A percentile compares a stretch with the other conserved stretches of the same genome.
phyloP scores from a whole-genome alignment of 306 rosid genomes.

The Crotalaria pallida region DNA sequence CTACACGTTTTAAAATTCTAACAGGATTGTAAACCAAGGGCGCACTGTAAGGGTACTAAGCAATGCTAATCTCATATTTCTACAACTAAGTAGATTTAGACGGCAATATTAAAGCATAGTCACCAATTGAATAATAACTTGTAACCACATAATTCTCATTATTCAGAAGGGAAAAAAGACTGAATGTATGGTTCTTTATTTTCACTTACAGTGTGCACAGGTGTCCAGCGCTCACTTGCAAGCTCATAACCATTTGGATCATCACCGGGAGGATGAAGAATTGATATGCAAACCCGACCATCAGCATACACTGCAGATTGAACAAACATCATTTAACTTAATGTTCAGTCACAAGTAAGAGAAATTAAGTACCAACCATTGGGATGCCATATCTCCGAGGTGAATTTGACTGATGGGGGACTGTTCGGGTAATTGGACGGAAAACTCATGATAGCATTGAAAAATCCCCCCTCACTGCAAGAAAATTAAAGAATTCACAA shows the following conservation, averaged over 20 bases:
- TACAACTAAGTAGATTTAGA: slow-evolving; percentile 8
- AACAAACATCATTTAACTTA: slow-evolving; percentile 13
- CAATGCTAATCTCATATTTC: slow-evolving; percentile 9
- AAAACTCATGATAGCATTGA: slow-evolving; percentile 92
- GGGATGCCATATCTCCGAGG: slow-evolving; percentile 92
- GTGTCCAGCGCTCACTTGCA: slow-evolving; percentile 99
- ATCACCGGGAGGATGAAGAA: slow-evolving; percentile 97
- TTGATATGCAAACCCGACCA: slow-evolving; percentile 96
- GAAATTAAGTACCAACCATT: slow-evolving; percentile 49
- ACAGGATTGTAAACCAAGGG: neutral
- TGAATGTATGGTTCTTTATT: neutral
- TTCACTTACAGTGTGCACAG: slow-evolving; percentile 82
- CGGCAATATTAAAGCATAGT: neutral
- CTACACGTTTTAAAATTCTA: neutral
- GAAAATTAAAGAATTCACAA: slow-evolving; percentile 8
- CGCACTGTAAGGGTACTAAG: neutral
- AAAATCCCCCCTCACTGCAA: slow-evolving; percentile 91
- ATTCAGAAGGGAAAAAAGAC: neutral
- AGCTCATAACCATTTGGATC: slow-evolving; percentile 98
- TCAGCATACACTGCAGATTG: slow-evolving; percentile 72
- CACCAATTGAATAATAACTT: neutral
- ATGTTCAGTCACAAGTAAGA: neutral
- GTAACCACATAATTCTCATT: neutral
- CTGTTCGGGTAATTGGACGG: slow-evolving; percentile 91
- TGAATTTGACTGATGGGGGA: slow-evolving; percentile 82